Percentiles rank a stretch among this genome's conserved stretches.
These are phyloP conservation scores for Plantago coronopus DNA, from an alignment of 305 asterid species.

Conservation along the genomic window DNA sequence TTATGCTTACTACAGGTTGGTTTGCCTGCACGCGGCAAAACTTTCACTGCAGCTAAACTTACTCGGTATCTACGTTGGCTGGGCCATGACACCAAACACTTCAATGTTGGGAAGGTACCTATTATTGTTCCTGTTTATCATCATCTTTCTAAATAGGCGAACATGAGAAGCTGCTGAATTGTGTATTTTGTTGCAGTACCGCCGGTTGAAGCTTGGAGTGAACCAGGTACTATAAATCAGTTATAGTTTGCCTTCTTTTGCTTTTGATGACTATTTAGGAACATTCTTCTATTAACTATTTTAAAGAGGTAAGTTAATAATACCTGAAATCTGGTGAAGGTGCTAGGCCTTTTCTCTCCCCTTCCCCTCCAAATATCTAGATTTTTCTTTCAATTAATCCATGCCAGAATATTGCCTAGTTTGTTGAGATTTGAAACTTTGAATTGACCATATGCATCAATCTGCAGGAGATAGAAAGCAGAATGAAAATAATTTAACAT, in stretches of 20 bases:
- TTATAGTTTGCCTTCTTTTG: slow-evolving; percentile 26
- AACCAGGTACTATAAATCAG: slow-evolving; percentile 65
- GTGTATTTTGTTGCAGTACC: slow-evolving; percentile 64
- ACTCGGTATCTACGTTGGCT: slow-evolving; percentile 99
- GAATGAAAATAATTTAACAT: background rate
- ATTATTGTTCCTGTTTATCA: slow-evolving; percentile 14
- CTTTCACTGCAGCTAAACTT: slow-evolving; percentile 98
- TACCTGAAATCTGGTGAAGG: background rate
- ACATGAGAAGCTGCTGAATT: slow-evolving; percentile 24
- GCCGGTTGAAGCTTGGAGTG: slow-evolving; percentile 93
- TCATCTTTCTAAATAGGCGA: slow-evolving; percentile 22
- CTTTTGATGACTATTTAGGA: slow-evolving; percentile 17
- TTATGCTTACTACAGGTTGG: slow-evolving; percentile 70
- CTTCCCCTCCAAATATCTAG: too few relatives aligned
- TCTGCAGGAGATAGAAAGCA: too few relatives aligned
- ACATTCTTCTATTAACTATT: slow-evolving; percentile 13
- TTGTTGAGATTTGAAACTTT: background rate
- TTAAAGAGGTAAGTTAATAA: slow-evolving; percentile 5
- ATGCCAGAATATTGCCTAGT: background rate
- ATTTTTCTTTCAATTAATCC: background rate
- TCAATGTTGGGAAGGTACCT: slow-evolving; percentile 96
- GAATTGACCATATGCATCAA: background rate
- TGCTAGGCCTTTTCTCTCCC: background rate
- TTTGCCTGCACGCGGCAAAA: slow-evolving; percentile 97
- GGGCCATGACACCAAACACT: slow-evolving; percentile 98